A percentile compares a stretch with the other conserved stretches of the same genome.
phyloP scores from a whole-genome alignment of 1,284 basidiomycete species.

The Sutorius eximius region DNA sequence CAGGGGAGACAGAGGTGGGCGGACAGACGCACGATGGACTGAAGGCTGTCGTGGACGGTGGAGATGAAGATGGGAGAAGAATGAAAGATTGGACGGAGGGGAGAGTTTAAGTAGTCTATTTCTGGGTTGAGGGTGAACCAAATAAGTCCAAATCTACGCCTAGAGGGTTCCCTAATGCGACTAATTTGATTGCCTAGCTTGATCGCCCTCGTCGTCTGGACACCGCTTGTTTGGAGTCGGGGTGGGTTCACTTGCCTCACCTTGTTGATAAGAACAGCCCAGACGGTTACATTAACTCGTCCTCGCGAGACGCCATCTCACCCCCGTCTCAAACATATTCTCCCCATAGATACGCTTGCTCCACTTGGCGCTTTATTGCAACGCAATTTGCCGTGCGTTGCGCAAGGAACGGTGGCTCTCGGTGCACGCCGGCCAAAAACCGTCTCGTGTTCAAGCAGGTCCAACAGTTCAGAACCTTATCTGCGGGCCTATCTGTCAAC shows the following conservation, averaged over 20 bases:
- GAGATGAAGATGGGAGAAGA: conserved; percentile 28
- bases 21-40: conserved; percentile 16
- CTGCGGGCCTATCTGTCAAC: not conserved
- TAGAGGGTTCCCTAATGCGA: not conserved
- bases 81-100: not conserved
- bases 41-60: conserved; percentile 10
- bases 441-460: conserved; percentile 5
- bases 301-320: not conserved
- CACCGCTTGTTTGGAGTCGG: not conserved
- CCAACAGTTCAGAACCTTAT: conserved; percentile 12
- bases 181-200: conserved; percentile 13
- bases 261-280: no score
- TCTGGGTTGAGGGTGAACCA: conserved; percentile 33
- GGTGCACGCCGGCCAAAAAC: not conserved
- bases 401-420: not conserved
- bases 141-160: conserved; percentile 31
- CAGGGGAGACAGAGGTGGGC: not conserved
- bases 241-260: conserved; percentile 6
- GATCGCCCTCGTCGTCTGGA: conserved; percentile 19
- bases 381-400: not conserved
- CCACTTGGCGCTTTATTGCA: not conserved
- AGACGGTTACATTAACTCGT: conserved; percentile 4
- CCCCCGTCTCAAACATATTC: not conserved
- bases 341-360: not conserved
- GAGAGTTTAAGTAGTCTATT: conserved; percentile 32